Evolutionary conservation across 805 yeast genomes (phyloP).

Genomic region (Candida xiaguanensis): DNA sequence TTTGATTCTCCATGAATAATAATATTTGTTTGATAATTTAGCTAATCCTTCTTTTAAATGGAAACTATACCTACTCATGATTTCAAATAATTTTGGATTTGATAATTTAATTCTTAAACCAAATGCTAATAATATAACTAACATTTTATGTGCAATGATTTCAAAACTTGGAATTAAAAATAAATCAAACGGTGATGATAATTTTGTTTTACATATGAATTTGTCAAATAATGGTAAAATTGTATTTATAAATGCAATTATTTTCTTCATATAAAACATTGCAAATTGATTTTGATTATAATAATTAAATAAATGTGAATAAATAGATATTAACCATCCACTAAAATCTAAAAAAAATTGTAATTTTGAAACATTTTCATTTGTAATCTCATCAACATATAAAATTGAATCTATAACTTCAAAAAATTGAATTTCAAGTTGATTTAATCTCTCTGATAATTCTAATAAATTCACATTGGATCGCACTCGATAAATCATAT

Average conservation of each 20-base stretch:
- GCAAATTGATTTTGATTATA: not conserved
- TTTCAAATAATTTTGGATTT: not conserved
- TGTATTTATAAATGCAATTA: not conserved
- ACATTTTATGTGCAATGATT: not conserved
- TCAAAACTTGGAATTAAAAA: conserved; percentile 1
- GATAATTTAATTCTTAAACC: not conserved
- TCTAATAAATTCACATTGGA: conserved; percentile 1
- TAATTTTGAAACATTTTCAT: not conserved
- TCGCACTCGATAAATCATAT: conserved; percentile 3
- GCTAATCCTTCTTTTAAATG: not conserved
- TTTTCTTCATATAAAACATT: not conserved
- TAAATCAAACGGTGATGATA: not conserved
- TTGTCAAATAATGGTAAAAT: not conserved
- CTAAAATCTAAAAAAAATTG: not conserved
- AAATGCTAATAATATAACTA: not conserved
- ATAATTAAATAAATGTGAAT: conserved; percentile 1
- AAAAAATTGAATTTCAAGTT: not conserved
- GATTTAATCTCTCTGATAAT: not conserved
- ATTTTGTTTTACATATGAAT: not conserved
- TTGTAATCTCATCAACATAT: not conserved
- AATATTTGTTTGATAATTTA: not conserved
- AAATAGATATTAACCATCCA: conserved; percentile 2
- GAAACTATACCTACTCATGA: not conserved
- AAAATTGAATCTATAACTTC: not conserved
- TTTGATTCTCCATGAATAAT: conserved; percentile 1